phyloP scores from a whole-genome alignment of 257 asterid genomes.

The Nemophila menziesii region DNA sequence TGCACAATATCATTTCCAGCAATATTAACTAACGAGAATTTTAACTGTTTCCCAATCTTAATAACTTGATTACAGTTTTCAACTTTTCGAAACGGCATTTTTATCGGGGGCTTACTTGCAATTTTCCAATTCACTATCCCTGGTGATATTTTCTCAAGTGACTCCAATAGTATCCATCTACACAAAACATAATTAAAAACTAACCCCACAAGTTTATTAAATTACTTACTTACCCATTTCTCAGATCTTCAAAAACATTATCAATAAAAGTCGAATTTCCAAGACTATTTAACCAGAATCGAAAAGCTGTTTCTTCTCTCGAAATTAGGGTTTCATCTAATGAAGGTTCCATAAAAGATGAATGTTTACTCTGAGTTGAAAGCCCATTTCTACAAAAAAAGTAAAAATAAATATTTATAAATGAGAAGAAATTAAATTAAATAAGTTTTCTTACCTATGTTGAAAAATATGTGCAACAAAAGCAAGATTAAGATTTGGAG shows the following conservation, averaged over 20 bases:
- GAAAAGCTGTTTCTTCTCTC: slow-evolving; percentile 87
- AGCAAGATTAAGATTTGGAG: slow-evolving; percentile 93
- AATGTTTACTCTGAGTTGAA: slow-evolving; percentile 62
- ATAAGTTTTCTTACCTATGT: slow-evolving; percentile 45
- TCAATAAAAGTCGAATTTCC: slow-evolving; percentile 75
- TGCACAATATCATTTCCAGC: slow-evolving; percentile 94
- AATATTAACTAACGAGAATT: slow-evolving; percentile 81
- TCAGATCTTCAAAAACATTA: slow-evolving; percentile 92
- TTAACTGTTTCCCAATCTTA: slow-evolving; percentile 79
- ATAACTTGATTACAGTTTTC: slow-evolving; percentile 96
- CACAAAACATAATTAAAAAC: slow-evolving; percentile 4
- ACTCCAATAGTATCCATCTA: slow-evolving; percentile 88
- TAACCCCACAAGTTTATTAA: background rate
- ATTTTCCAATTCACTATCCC: slow-evolving; percentile 91
- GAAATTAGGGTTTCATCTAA: slow-evolving; percentile 75
- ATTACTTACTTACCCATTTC: slow-evolving; percentile 65
- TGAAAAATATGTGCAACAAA: slow-evolving; percentile 96
- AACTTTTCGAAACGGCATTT: slow-evolving; percentile 89
- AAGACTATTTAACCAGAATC: slow-evolving; percentile 84
- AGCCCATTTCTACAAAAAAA: slow-evolving; percentile 61
- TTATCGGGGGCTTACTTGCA: slow-evolving; percentile 86
- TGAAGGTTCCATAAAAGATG: slow-evolving; percentile 64
- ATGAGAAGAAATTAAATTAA: background rate
- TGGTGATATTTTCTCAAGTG: slow-evolving; percentile 86
- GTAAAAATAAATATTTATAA: background rate